These are phyloP conservation scores for Colletotrichum spinosum DNA, from an alignment of 2,329 filamentous ascomycete genomes.

Conservation along the genomic window DNA sequence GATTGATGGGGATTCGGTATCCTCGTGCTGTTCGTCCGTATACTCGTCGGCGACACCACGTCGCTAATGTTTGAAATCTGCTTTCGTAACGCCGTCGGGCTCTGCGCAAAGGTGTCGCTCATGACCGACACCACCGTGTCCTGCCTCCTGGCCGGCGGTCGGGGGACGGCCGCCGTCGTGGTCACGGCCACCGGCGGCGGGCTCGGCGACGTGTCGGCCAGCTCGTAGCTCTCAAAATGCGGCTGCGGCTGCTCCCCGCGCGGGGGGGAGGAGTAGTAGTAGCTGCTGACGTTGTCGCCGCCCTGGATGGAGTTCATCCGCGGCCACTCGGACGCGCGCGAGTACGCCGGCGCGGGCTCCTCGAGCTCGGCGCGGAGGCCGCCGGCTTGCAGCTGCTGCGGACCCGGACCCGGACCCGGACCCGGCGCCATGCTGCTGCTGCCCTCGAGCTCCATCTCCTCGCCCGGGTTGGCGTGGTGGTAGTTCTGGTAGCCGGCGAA, in stretches of 20 bases:
- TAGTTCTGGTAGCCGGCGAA: conserved; percentile 19
- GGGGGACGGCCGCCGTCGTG: neutral
- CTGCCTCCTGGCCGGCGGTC: conserved; percentile 6
- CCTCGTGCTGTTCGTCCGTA: conserved; percentile 23
- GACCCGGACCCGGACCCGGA: too few species aligned
- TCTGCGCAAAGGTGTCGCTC: conserved; percentile 9
- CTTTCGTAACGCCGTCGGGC: conserved; percentile 11
- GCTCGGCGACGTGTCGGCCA: conserved; percentile 28
- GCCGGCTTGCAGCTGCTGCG: too few species aligned
- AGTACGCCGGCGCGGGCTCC: conserved; percentile 25
- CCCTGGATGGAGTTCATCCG: conserved; percentile 30
- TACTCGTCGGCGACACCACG: conserved; percentile 27
- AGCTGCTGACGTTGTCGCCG: conserved; percentile 15
- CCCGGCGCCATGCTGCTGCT: neutral
- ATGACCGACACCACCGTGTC: conserved; percentile 22
- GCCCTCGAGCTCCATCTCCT: conserved; percentile 32
- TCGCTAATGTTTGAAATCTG: conserved; percentile 20
- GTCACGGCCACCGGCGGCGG: neutral
- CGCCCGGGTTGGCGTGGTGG: conserved; percentile 13
- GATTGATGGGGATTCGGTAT: conserved; percentile 2
- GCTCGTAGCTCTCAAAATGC: conserved; percentile 24
- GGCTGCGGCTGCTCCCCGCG: neutral
- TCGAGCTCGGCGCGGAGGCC: conserved; percentile 27
- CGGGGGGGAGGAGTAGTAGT: conserved; percentile 21
- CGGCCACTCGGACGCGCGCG: conserved; percentile 27